Evolutionary conservation across 495 filamentous ascomycete genomes (phyloP), one percentile per base, ranked within the genome.

Genomic region (Staphylotrichum longicolle): DNA sequence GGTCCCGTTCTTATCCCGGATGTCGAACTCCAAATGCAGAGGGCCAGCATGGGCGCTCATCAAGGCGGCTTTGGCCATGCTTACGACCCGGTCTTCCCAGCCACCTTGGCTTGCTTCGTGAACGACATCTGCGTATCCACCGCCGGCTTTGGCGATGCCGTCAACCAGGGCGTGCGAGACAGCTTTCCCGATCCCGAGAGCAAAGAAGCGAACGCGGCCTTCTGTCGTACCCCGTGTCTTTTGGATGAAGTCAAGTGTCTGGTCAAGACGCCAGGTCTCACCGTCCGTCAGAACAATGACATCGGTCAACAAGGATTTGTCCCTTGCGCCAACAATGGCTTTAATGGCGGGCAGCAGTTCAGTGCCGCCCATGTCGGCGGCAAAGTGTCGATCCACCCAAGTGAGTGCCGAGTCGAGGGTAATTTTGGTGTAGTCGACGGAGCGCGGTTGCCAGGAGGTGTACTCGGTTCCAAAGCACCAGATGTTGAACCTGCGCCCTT

Each of bases 91-190:
- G 39, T 60, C 64, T 32, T 66, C 64, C 64, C 60, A 66, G 30
- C 59, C 64, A 14, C 57, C 64, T 11, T 48, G 7, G 32, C 51
- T 50, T 2, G 60, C 41, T 14, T 53, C 34, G 9, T 51, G 64
- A 9, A 66, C 39, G 2, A 66, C 64, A 5, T 63, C 64, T 27
- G 64, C 55, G 12, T 66, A 66, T 35, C 64, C 60, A 5, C 64
- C 64, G 0, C 64, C 64, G 1, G 55, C 51, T 14, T 63, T 66
- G 35, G 64, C 64, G 9, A 66, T 66, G 6, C 64, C 64, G 7
- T 63, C 56, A 3, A 66, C 64, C 48, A 66, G 42, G 11, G 54
- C 64, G 32, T 66, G 64, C 5, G 64, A 66, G n/a, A 66, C 64
- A 4, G 35, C 45, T 9, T 45, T 15, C 1, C 60, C 64, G 27